These are phyloP conservation scores for Alternaria tenuissima DNA, from an alignment of 2,329 filamentous ascomycete genomes.

Conservation along the genomic window DNA sequence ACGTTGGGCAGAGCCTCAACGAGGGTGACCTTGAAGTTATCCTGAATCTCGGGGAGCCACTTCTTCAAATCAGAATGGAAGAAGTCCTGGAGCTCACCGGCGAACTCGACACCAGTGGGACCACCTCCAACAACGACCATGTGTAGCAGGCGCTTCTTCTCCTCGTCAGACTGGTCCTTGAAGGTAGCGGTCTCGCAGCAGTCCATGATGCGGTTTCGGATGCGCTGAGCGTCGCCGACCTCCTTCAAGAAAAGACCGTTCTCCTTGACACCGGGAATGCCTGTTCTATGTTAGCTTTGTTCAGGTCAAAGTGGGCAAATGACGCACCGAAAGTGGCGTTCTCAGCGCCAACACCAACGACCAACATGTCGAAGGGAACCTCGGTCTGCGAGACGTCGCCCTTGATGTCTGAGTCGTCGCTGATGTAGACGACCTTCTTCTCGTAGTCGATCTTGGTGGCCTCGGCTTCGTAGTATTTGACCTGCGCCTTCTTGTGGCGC, in stretches of 20 bases:
- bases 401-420: slow-evolving; percentile 92
- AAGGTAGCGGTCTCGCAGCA: slow-evolving; percentile 98
- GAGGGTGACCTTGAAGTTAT: slow-evolving; percentile 95
- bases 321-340: slow-evolving; percentile 90
- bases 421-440: slow-evolving; percentile 86
- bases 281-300: slow-evolving; percentile 47
- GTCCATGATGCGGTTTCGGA: slow-evolving; percentile 99
- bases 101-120: slow-evolving; percentile 97
- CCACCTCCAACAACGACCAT: slow-evolving; percentile 91
- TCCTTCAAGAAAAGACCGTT: slow-evolving; percentile 99
- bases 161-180: slow-evolving; percentile 90
- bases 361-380: slow-evolving; percentile 97
- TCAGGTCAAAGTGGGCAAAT: neutral
- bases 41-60: slow-evolving; percentile 93
- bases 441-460: slow-evolving; percentile 94
- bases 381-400: slow-evolving; percentile 82
- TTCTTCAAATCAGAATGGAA: slow-evolving; percentile 98
- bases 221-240: slow-evolving; percentile 92
- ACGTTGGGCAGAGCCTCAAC: slow-evolving; percentile 97
- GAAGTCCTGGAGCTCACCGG: slow-evolving; percentile 97
- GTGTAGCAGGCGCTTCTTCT: slow-evolving; percentile 92
- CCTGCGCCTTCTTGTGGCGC: slow-evolving; percentile 89
- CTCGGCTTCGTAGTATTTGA: slow-evolving; percentile 98
- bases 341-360: slow-evolving; percentile 95
- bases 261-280: slow-evolving; percentile 92